Base-by-base conservation (phyloP, 192 early-diverging fungal genomes). In the Gryganskiella cystojenkinii region DNA sequence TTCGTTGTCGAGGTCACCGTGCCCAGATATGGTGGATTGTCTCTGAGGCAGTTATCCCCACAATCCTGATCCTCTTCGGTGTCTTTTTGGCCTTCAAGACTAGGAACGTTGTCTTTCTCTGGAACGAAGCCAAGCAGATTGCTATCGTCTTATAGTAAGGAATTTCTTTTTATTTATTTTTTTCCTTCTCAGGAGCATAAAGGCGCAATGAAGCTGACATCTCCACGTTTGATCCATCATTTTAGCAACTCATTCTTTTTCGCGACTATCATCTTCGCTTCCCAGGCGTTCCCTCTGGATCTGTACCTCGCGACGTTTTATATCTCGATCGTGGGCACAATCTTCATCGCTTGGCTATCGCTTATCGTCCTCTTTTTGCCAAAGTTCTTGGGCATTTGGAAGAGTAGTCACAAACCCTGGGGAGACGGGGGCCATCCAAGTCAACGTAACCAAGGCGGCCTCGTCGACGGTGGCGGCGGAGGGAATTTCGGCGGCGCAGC, bases 71-170 rank as follows among this genome's bases (percentile, higher is more conserved):
- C 11, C 1, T 66, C 2, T 74, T 65, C 46, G 63, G 71, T 8
- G 71, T 74, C 3, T 74, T 66, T 31, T 46, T 74, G 17, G 71
- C 71, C 20, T 54, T 60, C 50, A 74, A 64, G 47, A 74, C 71
- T 5, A 57, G 71, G 13, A 74, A 74, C 24, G 62, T 74, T 2
- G 51, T 65, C 4, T 59, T 53, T 55, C 28, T 74, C 10, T 74
- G 71, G 71, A 74, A 74, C 22, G 71, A 74, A 27, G 71, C 71
- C 2, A 22, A 43, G 14, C 63, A 74, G 24, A 74, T 74, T 8
- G 35, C 71, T 4, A 5, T 74, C 9, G 71, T 74, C 3, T 46
- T 74, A 2, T 74, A 74, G 71, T 74, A 74, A 59, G 71, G 52
- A 42, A 5, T 24, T 2, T 56, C 13, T 35, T 19, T 14, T 45